Conservation (phyloP, 345 rosid species). For the Euphorbia peplus region DNA sequence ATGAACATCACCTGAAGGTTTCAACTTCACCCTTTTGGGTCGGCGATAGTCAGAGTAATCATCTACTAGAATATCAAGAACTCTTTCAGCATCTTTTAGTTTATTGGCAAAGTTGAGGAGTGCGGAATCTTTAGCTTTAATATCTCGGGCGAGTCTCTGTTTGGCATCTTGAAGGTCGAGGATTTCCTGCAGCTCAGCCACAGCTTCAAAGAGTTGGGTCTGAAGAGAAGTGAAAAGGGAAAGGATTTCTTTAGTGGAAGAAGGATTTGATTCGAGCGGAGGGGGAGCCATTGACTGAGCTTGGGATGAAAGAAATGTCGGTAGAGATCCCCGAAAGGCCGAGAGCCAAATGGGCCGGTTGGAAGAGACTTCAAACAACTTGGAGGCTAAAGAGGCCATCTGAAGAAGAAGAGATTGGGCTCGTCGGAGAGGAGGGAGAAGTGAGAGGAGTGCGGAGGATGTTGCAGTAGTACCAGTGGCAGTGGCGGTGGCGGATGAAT, state of each 20-base stretch:
- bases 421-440: conserved; percentile 85
- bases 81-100: conserved; percentile 70
- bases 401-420: conserved; percentile 84
- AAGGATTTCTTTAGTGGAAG: conserved; percentile 61
- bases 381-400: conserved; percentile 67
- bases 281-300: conserved; percentile 45
- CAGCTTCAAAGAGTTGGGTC: conserved; percentile 87
- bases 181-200: conserved; percentile 85
- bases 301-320: conserved; percentile 66
- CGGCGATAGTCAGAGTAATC: conserved; percentile 81
- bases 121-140: conserved; percentile 51
- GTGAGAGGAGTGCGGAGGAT: conserved; percentile 68
- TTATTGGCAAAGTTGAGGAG: conserved; percentile 69
- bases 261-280: conserved; percentile 51
- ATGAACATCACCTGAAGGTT: neutral
- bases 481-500: conserved; percentile 16
- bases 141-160: conserved; percentile 58
- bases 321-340: conserved; percentile 71
- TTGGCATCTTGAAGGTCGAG: conserved; percentile 88
- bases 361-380: conserved; percentile 76
- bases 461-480: conserved; percentile 20
- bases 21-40: conserved; percentile 47
- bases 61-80: conserved; percentile 78
- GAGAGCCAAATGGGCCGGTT: conserved; percentile 72
- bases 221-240: conserved; percentile 68